phyloP scores from a whole-genome alignment of 1,284 basidiomycete genomes.

The Pseudozyma thailandica region DNA sequence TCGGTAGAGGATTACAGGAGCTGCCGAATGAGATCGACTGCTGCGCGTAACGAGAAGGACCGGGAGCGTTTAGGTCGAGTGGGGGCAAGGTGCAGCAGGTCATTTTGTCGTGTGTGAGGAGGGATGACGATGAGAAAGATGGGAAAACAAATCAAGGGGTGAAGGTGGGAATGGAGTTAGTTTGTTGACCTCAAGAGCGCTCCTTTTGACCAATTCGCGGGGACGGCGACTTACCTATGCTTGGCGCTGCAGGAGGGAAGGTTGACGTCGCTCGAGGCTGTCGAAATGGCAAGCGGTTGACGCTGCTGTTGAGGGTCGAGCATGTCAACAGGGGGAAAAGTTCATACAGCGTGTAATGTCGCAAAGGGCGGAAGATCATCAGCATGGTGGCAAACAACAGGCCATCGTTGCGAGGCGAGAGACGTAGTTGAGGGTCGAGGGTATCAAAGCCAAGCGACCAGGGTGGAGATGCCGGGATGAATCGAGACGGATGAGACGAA shows the following conservation, averaged over 20 bases:
- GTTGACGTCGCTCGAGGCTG: conserved; percentile 1
- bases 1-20: conserved; percentile 22
- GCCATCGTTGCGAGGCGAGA: no score
- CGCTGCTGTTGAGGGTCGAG: not conserved
- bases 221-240: conserved; percentile 2
- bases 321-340: not conserved
- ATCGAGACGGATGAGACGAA: no score
- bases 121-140: not conserved
- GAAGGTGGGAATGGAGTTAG: not conserved
- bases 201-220: conserved; percentile 19
- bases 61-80: conserved; percentile 19
- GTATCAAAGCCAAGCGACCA: no score
- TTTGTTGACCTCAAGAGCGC: not conserved
- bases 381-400: no score
- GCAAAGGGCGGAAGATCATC: no score
- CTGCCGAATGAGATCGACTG: conserved; percentile 33
- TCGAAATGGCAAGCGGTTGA: not conserved
- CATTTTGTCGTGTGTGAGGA: no score
- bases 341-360: no score
- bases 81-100: conserved; percentile 24
- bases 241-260: conserved; percentile 16
- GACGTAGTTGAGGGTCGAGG: no score
- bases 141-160: not conserved
- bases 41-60: conserved; percentile 29
- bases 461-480: no score